Evolutionary conservation across 306 rosid genomes (phyloP).

Genomic region (Abrus precatorius): DNA sequence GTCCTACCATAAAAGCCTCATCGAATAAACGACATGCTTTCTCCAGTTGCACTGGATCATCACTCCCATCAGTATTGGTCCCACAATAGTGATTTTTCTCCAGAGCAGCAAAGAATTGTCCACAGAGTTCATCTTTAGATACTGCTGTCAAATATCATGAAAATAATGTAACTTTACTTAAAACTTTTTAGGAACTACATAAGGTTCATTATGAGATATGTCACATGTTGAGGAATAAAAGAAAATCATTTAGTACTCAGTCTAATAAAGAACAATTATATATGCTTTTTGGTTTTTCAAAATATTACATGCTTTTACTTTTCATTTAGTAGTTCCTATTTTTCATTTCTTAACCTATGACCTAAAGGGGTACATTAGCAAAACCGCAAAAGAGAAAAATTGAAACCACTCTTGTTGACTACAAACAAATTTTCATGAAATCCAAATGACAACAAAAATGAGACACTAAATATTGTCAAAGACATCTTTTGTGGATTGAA

Average conservation of each 20-base stretch:
- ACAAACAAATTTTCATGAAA: neutral
- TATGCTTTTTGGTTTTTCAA: neutral
- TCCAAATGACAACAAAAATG: neutral
- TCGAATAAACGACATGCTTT: slow-evolving; percentile 73
- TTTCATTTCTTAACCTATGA: neutral
- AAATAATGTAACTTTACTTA: slow-evolving; percentile 32
- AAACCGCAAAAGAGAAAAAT: neutral
- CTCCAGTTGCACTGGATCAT: slow-evolving; percentile 79
- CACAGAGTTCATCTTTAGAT: slow-evolving; percentile 87
- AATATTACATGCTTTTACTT: slow-evolving; percentile 2
- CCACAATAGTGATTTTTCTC: slow-evolving; percentile 71
- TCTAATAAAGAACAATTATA: neutral
- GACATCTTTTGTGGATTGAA: neutral
- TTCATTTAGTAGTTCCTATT: neutral
- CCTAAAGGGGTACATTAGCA: slow-evolving; percentile 3
- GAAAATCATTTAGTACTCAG: neutral
- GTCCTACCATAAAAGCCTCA: slow-evolving; percentile 69
- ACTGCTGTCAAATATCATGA: slow-evolving; percentile 58
- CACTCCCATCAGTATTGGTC: slow-evolving; percentile 75
- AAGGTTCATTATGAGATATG: neutral
- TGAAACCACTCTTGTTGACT: neutral
- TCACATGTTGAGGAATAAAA: neutral
- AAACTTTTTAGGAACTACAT: slow-evolving; percentile 11
- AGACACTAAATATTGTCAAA: neutral
- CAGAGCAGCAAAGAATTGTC: slow-evolving; percentile 80